Evolutionary conservation across 106 monocot species (phyloP), one percentile per base, ranked within the genome.

Genomic region (Dendrobium officinale): DNA sequence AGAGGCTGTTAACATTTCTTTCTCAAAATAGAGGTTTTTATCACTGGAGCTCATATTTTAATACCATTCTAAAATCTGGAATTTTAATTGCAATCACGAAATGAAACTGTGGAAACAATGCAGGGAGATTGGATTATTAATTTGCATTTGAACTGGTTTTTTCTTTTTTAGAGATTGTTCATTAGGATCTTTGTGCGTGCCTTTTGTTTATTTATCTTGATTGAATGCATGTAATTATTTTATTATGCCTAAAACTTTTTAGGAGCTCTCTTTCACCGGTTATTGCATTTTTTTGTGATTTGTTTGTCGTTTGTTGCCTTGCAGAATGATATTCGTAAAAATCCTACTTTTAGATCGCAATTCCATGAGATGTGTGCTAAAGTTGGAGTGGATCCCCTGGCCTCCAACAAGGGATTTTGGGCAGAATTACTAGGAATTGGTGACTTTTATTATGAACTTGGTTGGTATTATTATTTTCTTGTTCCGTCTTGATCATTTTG

Each of bases 331-430:
- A 98, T 98, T 19, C 87, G 92, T 56, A 98, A 98, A 83, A 91
- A 98, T 33, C 98, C 98, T 78, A 88, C 85, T 78, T 98, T 98
- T 84, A 94, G 98, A 84, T 78, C 94, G 72, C 98, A 98, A 55
- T 98, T 98, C 66, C 98, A 98, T 82, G 92, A 98, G 83, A 98
- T 98, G 98, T 98, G 98, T 85, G 94, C 98, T 40, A 95, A 95
- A 88, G 86, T 98, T 68, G 98, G 98, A 78, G 98, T 98, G 59
- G 98, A 98, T 83, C 98, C 98, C 73, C 80, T 98, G 67, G 98
- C 98, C 37, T 98, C 98, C 10, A 98, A 98, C 80, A 95, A 95
- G 80, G 98, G 98, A 78, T 95, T 95, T 86, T 98, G 98, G 98
- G 98, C 98, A 61, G 98, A 98, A 73, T 85, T 98, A 76, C 80